These are phyloP conservation scores for Mortierella claussenii DNA, from an alignment of 192 early-diverging fungal genomes.

Conservation along the genomic window DNA sequence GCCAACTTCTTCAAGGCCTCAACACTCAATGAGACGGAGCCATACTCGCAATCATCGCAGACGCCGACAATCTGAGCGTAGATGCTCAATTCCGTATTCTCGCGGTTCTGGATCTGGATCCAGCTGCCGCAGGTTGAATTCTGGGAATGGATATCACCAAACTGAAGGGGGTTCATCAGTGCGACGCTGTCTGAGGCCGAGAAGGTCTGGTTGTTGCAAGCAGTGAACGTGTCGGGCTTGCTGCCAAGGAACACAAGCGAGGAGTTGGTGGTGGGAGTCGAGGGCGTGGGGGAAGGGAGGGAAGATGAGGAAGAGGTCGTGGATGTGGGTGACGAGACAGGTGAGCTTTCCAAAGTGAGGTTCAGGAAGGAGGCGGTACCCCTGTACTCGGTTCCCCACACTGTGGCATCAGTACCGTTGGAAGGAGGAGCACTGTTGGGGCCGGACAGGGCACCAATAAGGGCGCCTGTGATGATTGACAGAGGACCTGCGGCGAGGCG, in stretches of 20 bases:
- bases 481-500: slow-evolving; percentile 33
- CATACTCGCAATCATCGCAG: slow-evolving; percentile 45
- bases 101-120: slow-evolving; percentile 42
- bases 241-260: slow-evolving; percentile 38
- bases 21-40: slow-evolving; percentile 16
- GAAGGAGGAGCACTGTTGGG: slow-evolving; percentile 42
- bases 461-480: slow-evolving; percentile 44
- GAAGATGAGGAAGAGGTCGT: slow-evolving; percentile 5
- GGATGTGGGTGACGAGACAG: slow-evolving; percentile 5
- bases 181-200: slow-evolving; percentile 21
- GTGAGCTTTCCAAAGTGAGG: slow-evolving; percentile 15
- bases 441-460: slow-evolving; percentile 34
- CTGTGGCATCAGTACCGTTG: slow-evolving; percentile 27
- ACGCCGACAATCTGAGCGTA: slow-evolving; percentile 42
- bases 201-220: slow-evolving; percentile 43
- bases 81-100: slow-evolving; percentile 17
- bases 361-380: slow-evolving; percentile 38
- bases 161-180: slow-evolving; percentile 49
- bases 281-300: background rate
- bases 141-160: slow-evolving; percentile 10
- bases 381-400: slow-evolving; percentile 38
- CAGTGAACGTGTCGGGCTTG: slow-evolving; percentile 18
- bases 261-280: background rate
- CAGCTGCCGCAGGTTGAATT: slow-evolving; percentile 48
- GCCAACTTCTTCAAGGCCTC: slow-evolving; percentile 5